phyloP scores from a whole-genome alignment of 176 grass and related monocot genomes.

The Rhipidocladum racemiflorum region DNA sequence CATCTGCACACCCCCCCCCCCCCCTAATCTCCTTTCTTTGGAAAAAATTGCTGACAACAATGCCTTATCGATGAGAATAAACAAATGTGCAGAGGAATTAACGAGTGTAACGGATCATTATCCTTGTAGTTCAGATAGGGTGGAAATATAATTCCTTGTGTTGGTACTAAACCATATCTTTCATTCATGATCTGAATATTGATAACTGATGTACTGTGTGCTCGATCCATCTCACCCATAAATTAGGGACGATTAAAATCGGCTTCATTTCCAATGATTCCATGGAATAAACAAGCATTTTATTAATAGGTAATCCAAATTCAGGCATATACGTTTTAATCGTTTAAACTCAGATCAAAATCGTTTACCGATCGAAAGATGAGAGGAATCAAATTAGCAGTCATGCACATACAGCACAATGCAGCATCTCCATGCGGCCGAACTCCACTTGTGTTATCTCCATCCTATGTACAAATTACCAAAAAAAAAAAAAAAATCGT shows the following conservation, averaged over 20 bases:
- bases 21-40: neutral
- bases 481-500: neutral
- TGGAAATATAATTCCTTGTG: neutral
- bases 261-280: neutral
- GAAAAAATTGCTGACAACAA: neutral
- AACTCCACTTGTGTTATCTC: conserved; percentile 29
- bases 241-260: neutral
- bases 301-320: neutral
- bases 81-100: neutral
- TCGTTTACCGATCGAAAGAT: neutral
- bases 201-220: neutral
- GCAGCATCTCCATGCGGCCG: neutral
- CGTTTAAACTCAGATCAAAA: neutral
- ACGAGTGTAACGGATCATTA: neutral
- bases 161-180: neutral
- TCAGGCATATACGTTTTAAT: too few species aligned
- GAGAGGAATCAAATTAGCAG: neutral
- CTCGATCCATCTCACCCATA: neutral
- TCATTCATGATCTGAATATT: neutral
- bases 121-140: neutral
- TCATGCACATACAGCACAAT: neutral
- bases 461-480: conserved; percentile 45
- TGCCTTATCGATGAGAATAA: neutral
- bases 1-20: too few species aligned
- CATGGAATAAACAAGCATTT: neutral